Base-by-base conservation (phyloP, 2,329 filamentous ascomycete genomes). In the Endothia cerciana region DNA sequence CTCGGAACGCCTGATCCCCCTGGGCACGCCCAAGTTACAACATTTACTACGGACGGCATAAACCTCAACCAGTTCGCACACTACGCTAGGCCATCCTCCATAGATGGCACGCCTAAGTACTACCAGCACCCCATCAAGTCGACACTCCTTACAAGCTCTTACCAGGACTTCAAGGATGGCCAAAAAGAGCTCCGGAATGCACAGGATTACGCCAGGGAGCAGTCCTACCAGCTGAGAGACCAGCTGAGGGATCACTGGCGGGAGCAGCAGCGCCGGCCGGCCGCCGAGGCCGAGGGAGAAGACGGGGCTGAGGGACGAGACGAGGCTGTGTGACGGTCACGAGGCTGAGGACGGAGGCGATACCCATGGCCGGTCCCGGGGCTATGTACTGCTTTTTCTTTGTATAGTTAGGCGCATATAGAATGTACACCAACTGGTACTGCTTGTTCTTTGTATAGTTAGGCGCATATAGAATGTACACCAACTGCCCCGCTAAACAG, bases 141-240 rank as follows among this genome's bases (percentile, higher is more conserved):
- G 10, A n/a, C 19, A n/a, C 7, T 6, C 2, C 41, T 45, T 19
- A 45, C 17, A 45, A 8, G 8, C 19, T n/a, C 41, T 19, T 19
- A 45, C 19, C 41, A 45, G 41, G 19, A n/a, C 5, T n/a, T 45
- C 19, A 22, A 19, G 6, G 17, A 19, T 6, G 41, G 41, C 41
- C 5, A 19, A 4, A 45, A 8, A 8, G 41, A 1, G 41, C 63
- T 74, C 11, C 64, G 70, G 25, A 74, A 74, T 38, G 69, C 62
- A 8, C 72, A 74, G 53, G 71, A 73, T 28, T 40, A 66, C 47
- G 71, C 71, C 6, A 70, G 45, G 58, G 28, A 65, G 22, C 55
- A 65, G 47, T 11, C 41, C 10, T 36, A 47, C 7, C 17, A 11
- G 17, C 58, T 60, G n/a, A 22, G 41, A 43, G 58, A 60, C 28